Conservation (phyloP, 768 basidiomycete species). For the Kwoniella dendrophila region DNA sequence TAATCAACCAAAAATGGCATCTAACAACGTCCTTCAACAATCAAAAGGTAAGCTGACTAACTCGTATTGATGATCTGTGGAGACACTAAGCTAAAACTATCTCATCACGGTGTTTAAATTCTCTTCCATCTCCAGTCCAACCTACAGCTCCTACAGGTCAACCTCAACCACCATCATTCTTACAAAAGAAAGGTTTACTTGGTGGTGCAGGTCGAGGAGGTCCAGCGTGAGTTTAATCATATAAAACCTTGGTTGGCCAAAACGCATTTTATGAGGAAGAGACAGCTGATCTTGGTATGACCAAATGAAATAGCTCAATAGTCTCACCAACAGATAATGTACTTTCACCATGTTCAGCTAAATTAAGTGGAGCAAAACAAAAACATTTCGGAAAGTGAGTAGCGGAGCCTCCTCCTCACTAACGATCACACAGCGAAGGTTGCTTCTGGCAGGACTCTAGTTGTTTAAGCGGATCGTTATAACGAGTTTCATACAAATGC, state of each 20-base stretch:
- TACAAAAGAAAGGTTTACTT: slow-evolving; percentile 48
- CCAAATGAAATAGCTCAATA: slow-evolving; percentile 34
- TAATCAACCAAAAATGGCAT: slow-evolving; percentile 6
- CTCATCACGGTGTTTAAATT: not conserved
- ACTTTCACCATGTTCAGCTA: slow-evolving; percentile 56
- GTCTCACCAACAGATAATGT: slow-evolving; percentile 57
- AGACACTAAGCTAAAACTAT: not conserved
- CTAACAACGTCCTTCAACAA: slow-evolving; percentile 21
- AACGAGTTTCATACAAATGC: not conserved
- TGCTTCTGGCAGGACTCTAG: no score
- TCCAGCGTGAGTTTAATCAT: slow-evolving; percentile 28
- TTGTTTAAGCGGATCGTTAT: no score
- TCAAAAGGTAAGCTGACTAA: slow-evolving; percentile 18
- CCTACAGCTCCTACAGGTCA: slow-evolving; percentile 16
- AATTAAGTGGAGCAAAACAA: slow-evolving; percentile 55
- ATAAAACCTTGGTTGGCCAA: not conserved
- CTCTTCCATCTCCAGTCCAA: slow-evolving; percentile 16
- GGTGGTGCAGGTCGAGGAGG: slow-evolving; percentile 33
- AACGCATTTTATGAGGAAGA: not conserved
- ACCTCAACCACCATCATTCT: slow-evolving; percentile 32
- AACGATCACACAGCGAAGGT: no score
- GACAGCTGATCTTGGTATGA: not conserved
- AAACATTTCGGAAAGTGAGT: slow-evolving; percentile 56
- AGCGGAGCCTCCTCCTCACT: no score
- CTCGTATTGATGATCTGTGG: not conserved